Conservation (phyloP, 2,329 filamentous ascomycete species). For the Calcarisporium arbuscula region DNA sequence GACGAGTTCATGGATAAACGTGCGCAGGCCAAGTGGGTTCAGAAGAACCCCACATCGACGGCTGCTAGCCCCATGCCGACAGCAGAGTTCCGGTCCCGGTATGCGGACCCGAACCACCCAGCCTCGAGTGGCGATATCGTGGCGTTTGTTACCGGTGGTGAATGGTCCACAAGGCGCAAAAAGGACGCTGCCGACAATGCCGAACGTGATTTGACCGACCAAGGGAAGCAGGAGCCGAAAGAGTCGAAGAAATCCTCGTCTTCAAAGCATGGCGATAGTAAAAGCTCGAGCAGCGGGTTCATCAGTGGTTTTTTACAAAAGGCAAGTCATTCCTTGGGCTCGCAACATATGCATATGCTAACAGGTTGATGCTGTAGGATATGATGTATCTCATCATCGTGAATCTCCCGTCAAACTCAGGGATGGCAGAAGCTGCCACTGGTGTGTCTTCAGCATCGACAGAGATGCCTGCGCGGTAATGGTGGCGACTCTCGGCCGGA, state of each 20-base stretch:
- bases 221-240: neutral
- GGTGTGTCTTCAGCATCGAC: too few relatives aligned
- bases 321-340: too few relatives aligned
- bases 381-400: conserved; percentile 12
- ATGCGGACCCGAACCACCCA: conserved; percentile 22
- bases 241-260: neutral
- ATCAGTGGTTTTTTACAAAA: neutral
- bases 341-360: neutral
- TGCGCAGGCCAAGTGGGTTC: conserved; percentile 15
- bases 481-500: too few relatives aligned
- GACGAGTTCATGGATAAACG: conserved; percentile 17
- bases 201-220: too few relatives aligned
- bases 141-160: conserved; percentile 18
- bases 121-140: conserved; percentile 20
- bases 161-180: too few relatives aligned
- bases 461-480: too few relatives aligned
- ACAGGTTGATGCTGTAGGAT: conserved; percentile 5
- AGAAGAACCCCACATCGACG: conserved; percentile 12
- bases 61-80: conserved; percentile 15
- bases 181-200: neutral
- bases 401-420: conserved; percentile 7
- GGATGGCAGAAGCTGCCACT: conserved; percentile 10
- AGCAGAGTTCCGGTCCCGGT: conserved; percentile 19
- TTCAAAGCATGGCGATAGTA: conserved; percentile 6
- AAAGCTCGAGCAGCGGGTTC: conserved; percentile 10